Conservation (phyloP, 768 basidiomycete species). For the Lepiota subincarnata region DNA sequence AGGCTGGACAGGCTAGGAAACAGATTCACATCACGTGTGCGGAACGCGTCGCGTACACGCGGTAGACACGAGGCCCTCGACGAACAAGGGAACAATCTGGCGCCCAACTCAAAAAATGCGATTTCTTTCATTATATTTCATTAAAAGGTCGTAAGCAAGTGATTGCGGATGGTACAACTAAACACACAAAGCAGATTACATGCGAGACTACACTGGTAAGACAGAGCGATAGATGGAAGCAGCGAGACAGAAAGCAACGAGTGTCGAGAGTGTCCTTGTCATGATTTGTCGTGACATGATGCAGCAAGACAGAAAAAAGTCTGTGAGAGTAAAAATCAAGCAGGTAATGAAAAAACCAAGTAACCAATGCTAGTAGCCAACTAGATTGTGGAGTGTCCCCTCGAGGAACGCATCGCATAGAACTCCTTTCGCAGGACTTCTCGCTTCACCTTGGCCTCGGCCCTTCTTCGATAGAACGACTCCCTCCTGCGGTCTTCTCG, state of each 20-base stretch:
- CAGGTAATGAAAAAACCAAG: neutral
- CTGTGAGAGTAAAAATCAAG: neutral
- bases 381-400: neutral
- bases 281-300: neutral
- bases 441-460: slow-evolving; percentile 30
- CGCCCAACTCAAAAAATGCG: neutral
- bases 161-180: neutral
- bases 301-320: neutral
- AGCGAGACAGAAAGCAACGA: slow-evolving; percentile 1
- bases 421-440: slow-evolving; percentile 29
- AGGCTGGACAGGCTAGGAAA: neutral
- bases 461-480: slow-evolving; percentile 29
- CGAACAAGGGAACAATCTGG: neutral
- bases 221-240: neutral
- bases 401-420: neutral
- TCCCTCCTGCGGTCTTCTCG: slow-evolving; percentile 20
- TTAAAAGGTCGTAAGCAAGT: neutral
- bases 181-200: neutral
- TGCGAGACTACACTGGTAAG: too few relatives aligned
- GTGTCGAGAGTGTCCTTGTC: too few relatives aligned
- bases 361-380: too few relatives aligned
- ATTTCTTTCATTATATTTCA: slow-evolving; percentile 7
- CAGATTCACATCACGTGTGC: slow-evolving; percentile 12
- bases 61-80: slow-evolving; percentile 10
- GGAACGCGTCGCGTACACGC: slow-evolving; percentile 11